Percentiles rank a stretch among this genome's conserved stretches.
Conservation (phyloP, 192 early-diverging fungal species). For the Backusella psychrophila region DNA sequence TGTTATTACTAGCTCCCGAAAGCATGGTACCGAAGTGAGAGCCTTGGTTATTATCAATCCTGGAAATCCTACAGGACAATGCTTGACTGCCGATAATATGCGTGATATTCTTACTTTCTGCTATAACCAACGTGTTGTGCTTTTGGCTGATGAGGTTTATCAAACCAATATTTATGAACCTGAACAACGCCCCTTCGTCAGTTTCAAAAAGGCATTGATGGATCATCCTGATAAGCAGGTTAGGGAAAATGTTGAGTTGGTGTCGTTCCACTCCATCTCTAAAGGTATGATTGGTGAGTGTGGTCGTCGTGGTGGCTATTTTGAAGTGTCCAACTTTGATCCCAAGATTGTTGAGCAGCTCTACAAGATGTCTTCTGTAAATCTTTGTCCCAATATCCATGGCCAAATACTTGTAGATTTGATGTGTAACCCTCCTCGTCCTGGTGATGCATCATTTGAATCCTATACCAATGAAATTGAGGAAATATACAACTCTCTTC, state of each 20-base stretch:
- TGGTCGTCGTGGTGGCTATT: slow-evolving; percentile 95
- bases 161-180: slow-evolving; percentile 92
- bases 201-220: slow-evolving; percentile 92
- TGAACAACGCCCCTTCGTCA: slow-evolving; percentile 79
- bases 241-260: slow-evolving; percentile 68
- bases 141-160: slow-evolving; percentile 98
- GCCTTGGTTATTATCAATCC: slow-evolving; percentile 97
- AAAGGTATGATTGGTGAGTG: slow-evolving; percentile 99
- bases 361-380: slow-evolving; percentile 92
- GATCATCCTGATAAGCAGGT: slow-evolving; percentile 30
- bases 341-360: slow-evolving; percentile 71
- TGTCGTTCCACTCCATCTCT: slow-evolving; percentile 95
- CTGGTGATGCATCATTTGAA: slow-evolving; percentile 75
- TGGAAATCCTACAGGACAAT: slow-evolving; percentile 98
- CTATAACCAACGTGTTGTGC: slow-evolving; percentile 71
- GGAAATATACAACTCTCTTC: slow-evolving; percentile 77
- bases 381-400: slow-evolving; percentile 90
- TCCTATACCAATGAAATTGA: slow-evolving; percentile 69
- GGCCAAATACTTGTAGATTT: slow-evolving; percentile 93
- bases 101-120: slow-evolving; percentile 86
- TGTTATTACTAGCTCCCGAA: slow-evolving; percentile 57
- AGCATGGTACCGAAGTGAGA: slow-evolving; percentile 78
- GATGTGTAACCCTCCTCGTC: slow-evolving; percentile 87
- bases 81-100: slow-evolving; percentile 76
- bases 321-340: slow-evolving; percentile 87